Evolutionary conservation across 495 filamentous ascomycete genomes (phyloP), one percentile per base, ranked within the genome.

Genomic region (Penicillium cataractarum): DNA sequence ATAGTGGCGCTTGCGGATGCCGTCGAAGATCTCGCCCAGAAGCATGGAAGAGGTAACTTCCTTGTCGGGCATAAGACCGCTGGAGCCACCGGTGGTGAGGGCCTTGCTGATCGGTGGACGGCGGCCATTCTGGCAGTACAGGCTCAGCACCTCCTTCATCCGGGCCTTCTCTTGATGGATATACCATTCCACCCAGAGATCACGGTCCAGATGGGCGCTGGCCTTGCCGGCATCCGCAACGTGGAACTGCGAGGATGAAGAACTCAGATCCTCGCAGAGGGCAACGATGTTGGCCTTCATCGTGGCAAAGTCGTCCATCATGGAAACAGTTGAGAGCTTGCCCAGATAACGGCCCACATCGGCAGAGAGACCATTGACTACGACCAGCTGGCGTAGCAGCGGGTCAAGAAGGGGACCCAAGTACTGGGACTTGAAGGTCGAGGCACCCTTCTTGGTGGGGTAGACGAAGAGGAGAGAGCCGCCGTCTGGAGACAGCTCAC

Each of bases 131-230:
- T 83, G 77, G 69, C 84, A 87, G 62, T 89, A 87, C 37, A 80
- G 72, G 15, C 79, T 81, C 35, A 91, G 83, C 0, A 84, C 76
- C 31, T 84, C 82, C 58, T 87, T 82, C 61, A 92, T 84, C 26
- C 89, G 82, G n/a, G 80, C 72, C 60, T 84, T 85, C 66, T 92
- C 89, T 65, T 92, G 89, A 61, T 89, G 85, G 33, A 85, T 83
- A 78, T 83, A 91, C 89, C 89, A 92, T 51, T 90, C 85, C 19
- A 75, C 76, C 89, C 89, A 92, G 7, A 83, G 78, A 8, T 79
- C 74, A 26, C 87, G 82, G 53, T 85, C 82, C 6, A 89, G 75
- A 8, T 72, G 69, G 33, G 85, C 83, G 48, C 77, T 78, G 42
- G 84, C 77, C 54, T 80, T 82, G 21, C 81, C 77, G 13, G 86